Base-by-base conservation (phyloP, 2,329 filamentous ascomycete species). In the Aspergillus sp. region DNA sequence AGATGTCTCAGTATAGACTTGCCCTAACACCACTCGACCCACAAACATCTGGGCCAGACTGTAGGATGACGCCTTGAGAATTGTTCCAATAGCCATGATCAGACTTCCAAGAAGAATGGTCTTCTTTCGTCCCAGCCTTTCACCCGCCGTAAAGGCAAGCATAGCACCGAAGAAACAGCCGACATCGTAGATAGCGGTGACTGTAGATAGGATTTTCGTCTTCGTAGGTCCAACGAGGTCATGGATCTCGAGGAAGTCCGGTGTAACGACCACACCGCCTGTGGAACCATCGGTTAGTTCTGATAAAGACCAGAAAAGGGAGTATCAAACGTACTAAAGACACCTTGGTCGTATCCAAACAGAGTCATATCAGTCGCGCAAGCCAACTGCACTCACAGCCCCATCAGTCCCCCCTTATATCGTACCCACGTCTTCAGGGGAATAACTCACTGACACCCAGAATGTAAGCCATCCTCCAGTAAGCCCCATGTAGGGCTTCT, bases 161-260 rank as follows among this genome's bases (percentile, higher is more conserved):
- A 77, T 64, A 2, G 78, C 83, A 15, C 84, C 85, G 45, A 86
- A 71, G 68, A 87, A 86, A 66, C 84, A 86, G 9, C 84, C 84
- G 35, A 87, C 76, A 62, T 86, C 82, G 67, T 86, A 85, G 55
- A 85, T 81, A 2, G 82, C 82, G 1, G 81, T 83, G 9, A 84
- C 80, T 0, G 81, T 83, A 67, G 61, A 77, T 61, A 70, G 76
- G 58, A 64, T 68, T 27, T 63, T 66, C 2, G 66, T 69, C 27
- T 66, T 66, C 37, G 63, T 68, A 31, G 72, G 72, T 4, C 77
- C 77, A 31, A 67, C 70, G 3, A 84, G 74, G 53, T 79, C 66
- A 44, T 81, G 77, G 1, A 77, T 70, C 40, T 80, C 69, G 3
- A 84, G 76, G 52, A 84, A 84, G 62, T 84, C 76, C 12, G 77